Conservation (phyloP, 768 basidiomycete species). For the Psilocybe cubensis region DNA sequence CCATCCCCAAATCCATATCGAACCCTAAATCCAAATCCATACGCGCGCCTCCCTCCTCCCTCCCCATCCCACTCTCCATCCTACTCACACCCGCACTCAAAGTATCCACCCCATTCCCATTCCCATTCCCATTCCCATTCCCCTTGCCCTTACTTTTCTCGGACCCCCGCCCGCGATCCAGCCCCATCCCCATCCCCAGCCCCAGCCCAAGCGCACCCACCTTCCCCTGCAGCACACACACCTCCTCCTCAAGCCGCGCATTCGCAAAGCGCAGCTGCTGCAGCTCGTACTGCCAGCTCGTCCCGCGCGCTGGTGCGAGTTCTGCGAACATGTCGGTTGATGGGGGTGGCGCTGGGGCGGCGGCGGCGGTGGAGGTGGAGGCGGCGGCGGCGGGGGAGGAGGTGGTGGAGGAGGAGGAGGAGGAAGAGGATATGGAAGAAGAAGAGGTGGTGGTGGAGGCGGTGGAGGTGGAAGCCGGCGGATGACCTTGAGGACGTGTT, state of each 20-base stretch:
- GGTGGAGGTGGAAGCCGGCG: too few relatives aligned
- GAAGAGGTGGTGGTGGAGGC: too few relatives aligned
- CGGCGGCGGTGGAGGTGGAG: neutral
- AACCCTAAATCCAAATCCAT: too few relatives aligned
- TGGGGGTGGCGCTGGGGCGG: slow-evolving; percentile 4
- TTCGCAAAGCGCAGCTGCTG: slow-evolving; percentile 71
- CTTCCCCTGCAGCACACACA: slow-evolving; percentile 15
- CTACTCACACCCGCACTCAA: too few relatives aligned
- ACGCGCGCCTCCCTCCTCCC: too few relatives aligned
- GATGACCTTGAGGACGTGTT: too few relatives aligned
- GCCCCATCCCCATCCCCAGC: neutral
- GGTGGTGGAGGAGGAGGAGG: slow-evolving; percentile 2
- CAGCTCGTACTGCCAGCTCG: slow-evolving; percentile 94
- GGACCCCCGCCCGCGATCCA: neutral
- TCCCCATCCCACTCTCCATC: too few relatives aligned
- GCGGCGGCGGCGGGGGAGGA: neutral
- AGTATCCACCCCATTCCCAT: too few relatives aligned
- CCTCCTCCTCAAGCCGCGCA: slow-evolving; percentile 20
- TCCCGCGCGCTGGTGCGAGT: slow-evolving; percentile 64
- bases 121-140: neutral
- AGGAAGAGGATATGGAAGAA: slow-evolving; percentile 1
- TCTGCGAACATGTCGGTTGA: slow-evolving; percentile 66
- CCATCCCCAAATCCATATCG: too few relatives aligned
- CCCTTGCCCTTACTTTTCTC: neutral
- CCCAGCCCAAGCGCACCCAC: neutral